A percentile compares a stretch with the other conserved stretches of the same genome.
Evolutionary conservation across 495 filamentous ascomycete genomes (phyloP).

Genomic region (Penicillium bovifimosum): DNA sequence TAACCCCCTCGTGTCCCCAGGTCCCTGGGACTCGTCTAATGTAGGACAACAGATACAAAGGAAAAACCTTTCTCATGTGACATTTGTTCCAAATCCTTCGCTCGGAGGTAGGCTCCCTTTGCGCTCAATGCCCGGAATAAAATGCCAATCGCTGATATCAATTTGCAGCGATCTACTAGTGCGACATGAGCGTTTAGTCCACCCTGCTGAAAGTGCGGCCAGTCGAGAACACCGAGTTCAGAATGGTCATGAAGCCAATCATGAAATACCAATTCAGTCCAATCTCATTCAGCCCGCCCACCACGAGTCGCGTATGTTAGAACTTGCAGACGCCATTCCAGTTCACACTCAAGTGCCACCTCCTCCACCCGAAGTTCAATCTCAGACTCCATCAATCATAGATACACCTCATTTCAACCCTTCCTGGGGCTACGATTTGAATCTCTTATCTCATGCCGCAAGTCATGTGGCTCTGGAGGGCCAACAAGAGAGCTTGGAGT

Average conservation of each 20-base stretch:
- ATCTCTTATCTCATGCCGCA: slow-evolving; percentile 45
- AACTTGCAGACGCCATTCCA: slow-evolving; percentile 42
- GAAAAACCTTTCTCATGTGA: slow-evolving; percentile 53
- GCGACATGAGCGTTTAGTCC: slow-evolving; percentile 68
- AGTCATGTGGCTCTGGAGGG: slow-evolving; percentile 47
- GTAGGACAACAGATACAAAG: slow-evolving; percentile 41
- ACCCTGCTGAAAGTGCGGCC: slow-evolving; percentile 53
- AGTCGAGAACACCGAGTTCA: slow-evolving; percentile 41
- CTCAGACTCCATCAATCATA: slow-evolving; percentile 39
- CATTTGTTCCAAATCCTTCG: slow-evolving; percentile 47
- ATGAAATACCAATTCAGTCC: slow-evolving; percentile 36
- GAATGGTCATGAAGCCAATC: slow-evolving; percentile 20
- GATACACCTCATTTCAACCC: slow-evolving; percentile 46
- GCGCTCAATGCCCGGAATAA: neutral
- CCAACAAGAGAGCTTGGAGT: slow-evolving; percentile 42
- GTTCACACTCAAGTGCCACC: slow-evolving; percentile 37
- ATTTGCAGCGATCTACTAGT: slow-evolving; percentile 58
- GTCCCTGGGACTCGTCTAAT: slow-evolving; percentile 21
- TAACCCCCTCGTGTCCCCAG: slow-evolving; percentile 28
- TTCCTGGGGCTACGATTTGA: slow-evolving; percentile 48
- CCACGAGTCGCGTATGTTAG: slow-evolving; percentile 45
- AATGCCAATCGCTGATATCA: slow-evolving; percentile 24
- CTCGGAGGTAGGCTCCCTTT: slow-evolving; percentile 36
- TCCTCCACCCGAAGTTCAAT: slow-evolving; percentile 35
- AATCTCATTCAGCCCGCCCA: slow-evolving; percentile 37